Percentiles rank a stretch among this genome's conserved stretches.
phyloP scores from a whole-genome alignment of 2,329 filamentous ascomycete genomes.

The Orbilia quercus region DNA sequence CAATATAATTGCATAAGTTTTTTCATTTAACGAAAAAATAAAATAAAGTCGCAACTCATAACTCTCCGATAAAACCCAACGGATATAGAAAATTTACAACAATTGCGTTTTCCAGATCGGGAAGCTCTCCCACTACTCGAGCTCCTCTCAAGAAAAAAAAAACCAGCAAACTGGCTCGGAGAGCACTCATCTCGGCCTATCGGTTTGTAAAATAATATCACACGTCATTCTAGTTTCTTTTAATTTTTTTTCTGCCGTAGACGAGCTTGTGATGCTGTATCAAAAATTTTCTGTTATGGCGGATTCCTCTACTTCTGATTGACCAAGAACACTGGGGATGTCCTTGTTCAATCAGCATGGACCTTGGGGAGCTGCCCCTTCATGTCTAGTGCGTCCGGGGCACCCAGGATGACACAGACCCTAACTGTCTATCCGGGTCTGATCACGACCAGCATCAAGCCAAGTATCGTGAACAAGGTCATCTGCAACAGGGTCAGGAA shows the following conservation, averaged over 20 bases:
- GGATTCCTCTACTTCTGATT: constrained; percentile 24
- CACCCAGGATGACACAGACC: constrained; percentile 56
- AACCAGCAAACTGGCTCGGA: constrained; percentile 48
- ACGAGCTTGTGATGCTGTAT: constrained; percentile 40
- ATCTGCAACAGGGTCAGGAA: constrained; percentile 56
- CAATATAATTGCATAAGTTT: constrained; percentile 28
- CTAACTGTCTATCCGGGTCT: constrained; percentile 55
- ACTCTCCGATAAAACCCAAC: constrained; percentile 53
- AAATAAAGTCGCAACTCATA: constrained; percentile 55
- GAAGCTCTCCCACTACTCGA: constrained; percentile 45
- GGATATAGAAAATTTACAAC: constrained; percentile 56
- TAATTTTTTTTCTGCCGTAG: constrained; percentile 15
- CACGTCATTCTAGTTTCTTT: constrained; percentile 21
- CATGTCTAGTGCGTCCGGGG: constrained; percentile 52
- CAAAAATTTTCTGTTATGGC: constrained; percentile 21
- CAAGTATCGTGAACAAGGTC: constrained; percentile 56
- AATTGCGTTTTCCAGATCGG: constrained; percentile 51
- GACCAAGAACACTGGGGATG: constrained; percentile 29
- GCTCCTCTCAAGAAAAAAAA: constrained; percentile 44
- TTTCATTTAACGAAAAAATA: constrained; percentile 23
- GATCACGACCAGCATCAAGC: constrained; percentile 56
- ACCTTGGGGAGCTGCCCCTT: constrained; percentile 53
- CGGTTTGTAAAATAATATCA: constrained; percentile 5
- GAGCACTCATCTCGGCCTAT: constrained; percentile 35
- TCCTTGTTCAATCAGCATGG: constrained; percentile 36